Conservation (phyloP, 495 filamentous ascomycete genomes). For the Hypoxylon cercidicola region DNA sequence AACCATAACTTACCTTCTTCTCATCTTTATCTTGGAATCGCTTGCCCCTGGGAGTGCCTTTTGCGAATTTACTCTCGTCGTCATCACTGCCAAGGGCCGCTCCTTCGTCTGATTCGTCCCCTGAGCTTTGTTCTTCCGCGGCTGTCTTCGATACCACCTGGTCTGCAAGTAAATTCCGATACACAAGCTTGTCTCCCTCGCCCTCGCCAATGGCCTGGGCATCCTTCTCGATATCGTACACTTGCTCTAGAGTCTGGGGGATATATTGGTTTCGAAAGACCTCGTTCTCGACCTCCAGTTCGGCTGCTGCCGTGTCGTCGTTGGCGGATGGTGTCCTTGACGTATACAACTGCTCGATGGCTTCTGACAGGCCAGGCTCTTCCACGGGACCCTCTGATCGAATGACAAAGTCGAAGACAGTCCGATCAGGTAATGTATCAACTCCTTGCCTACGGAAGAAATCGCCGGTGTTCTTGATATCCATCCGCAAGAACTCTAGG, state of each 20-base stretch:
- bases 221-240: constrained; percentile 95
- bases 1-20: constrained; percentile 67
- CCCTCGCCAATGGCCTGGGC: constrained; percentile 78
- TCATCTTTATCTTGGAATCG: constrained; percentile 89
- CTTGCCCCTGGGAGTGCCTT: constrained; percentile 83
- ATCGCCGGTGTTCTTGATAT: constrained; percentile 93
- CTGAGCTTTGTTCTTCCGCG: constrained; percentile 43
- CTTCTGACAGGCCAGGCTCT: constrained; percentile 56
- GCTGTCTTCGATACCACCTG: constrained; percentile 61
- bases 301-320: constrained; percentile 57
- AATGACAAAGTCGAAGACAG: constrained; percentile 83
- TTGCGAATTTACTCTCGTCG: constrained; percentile 64
- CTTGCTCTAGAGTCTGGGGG: constrained; percentile 90
- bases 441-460: constrained; percentile 91
- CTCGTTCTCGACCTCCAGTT: constrained; percentile 79
- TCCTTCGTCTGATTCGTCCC: constrained; percentile 53
- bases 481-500: constrained; percentile 93
- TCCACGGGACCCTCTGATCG: constrained; percentile 60
- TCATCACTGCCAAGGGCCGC: constrained; percentile 60
- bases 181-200: constrained; percentile 77
- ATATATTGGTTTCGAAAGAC: constrained; percentile 97
- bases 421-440: constrained; percentile 75
- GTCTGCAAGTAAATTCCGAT: constrained; percentile 80
- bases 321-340: constrained; percentile 44
- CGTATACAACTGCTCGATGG: constrained; percentile 60